Conservation (phyloP, 148 eudicot genomes). For the Beta vulgaris region DNA sequence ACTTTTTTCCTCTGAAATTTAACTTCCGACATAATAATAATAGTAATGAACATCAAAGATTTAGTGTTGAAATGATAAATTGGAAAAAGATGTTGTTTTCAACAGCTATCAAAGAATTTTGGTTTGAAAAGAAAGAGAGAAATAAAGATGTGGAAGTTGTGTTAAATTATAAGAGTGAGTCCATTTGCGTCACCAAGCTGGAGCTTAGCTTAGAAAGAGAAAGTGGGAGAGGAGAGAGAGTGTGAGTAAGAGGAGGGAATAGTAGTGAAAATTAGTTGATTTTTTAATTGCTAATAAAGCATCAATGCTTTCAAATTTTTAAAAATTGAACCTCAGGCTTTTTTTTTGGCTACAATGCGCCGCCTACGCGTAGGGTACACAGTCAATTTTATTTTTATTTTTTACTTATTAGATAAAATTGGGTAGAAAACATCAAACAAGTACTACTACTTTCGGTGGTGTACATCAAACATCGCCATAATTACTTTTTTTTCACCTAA, state of each 20-base stretch:
- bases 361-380: too few relatives aligned
- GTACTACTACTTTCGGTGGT: too few relatives aligned
- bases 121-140: not conserved
- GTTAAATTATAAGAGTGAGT: conserved; percentile 10
- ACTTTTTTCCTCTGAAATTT: not conserved
- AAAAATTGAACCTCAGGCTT: not conserved
- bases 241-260: not conserved
- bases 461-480: too few relatives aligned
- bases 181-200: conserved; percentile 40
- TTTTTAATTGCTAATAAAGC: conserved; percentile 13
- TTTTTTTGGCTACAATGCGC: too few relatives aligned
- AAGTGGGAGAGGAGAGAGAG: not conserved
- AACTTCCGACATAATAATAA: conserved; percentile 12
- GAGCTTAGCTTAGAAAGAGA: conserved; percentile 24
- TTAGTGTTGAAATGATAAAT: not conserved
- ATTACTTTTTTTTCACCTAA: too few relatives aligned
- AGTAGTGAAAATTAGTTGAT: conserved; percentile 5
- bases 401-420: too few relatives aligned
- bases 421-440: too few relatives aligned
- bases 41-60: not conserved
- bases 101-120: not conserved
- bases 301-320: conserved; percentile 6
- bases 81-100: not conserved
- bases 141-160: conserved; percentile 11
- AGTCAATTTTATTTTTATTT: too few relatives aligned